Percentiles rank a stretch among this genome's conserved stretches.
Evolutionary conservation across 345 rosid species (phyloP).

Genomic region (Melastoma malabathricum): DNA sequence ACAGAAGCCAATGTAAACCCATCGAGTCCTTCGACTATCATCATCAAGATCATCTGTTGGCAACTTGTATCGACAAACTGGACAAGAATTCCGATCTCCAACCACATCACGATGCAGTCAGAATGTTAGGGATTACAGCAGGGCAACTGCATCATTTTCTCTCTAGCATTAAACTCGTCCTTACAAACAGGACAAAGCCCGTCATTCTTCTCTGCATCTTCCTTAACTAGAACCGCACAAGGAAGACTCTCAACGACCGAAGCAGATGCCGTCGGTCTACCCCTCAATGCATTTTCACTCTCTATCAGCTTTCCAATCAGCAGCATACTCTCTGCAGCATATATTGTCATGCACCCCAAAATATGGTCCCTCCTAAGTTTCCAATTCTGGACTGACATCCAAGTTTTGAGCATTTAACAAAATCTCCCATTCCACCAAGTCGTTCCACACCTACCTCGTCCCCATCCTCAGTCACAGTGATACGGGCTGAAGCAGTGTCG

Average conservation of each 20-base stretch:
- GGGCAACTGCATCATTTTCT: slow-evolving; percentile 28
- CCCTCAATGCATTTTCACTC: slow-evolving; percentile 22
- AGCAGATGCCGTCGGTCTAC: slow-evolving; percentile 28
- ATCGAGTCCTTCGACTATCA: slow-evolving; percentile 35
- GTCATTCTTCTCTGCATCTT: slow-evolving; percentile 17
- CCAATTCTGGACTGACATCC: slow-evolving; percentile 34
- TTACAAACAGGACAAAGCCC: slow-evolving; percentile 34
- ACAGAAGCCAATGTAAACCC: slow-evolving; percentile 14
- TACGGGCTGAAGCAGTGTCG: slow-evolving; percentile 39
- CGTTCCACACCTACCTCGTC: slow-evolving; percentile 29
- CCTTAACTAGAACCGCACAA: slow-evolving; percentile 16
- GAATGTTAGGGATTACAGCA: slow-evolving; percentile 34
- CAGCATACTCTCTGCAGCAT: slow-evolving; percentile 56
- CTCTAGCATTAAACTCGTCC: slow-evolving; percentile 26
- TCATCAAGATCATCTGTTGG: slow-evolving; percentile 47
- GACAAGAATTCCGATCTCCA: slow-evolving; percentile 39
- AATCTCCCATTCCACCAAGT: slow-evolving; percentile 61
- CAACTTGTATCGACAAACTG: slow-evolving; percentile 35
- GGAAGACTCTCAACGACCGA: slow-evolving; percentile 30
- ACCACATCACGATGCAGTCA: slow-evolving; percentile 42
- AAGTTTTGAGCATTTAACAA: slow-evolving; percentile 51
- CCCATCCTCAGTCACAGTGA: slow-evolving; percentile 40
- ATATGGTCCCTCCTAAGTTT: slow-evolving; percentile 18
- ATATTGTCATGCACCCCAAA: slow-evolving; percentile 40
- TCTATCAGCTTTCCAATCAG: slow-evolving; percentile 73